Percentiles rank a stretch among this genome's conserved stretches.
phyloP scores from a whole-genome alignment of 2,329 filamentous ascomycete species.

The Hymenoscyphus scutula region DNA sequence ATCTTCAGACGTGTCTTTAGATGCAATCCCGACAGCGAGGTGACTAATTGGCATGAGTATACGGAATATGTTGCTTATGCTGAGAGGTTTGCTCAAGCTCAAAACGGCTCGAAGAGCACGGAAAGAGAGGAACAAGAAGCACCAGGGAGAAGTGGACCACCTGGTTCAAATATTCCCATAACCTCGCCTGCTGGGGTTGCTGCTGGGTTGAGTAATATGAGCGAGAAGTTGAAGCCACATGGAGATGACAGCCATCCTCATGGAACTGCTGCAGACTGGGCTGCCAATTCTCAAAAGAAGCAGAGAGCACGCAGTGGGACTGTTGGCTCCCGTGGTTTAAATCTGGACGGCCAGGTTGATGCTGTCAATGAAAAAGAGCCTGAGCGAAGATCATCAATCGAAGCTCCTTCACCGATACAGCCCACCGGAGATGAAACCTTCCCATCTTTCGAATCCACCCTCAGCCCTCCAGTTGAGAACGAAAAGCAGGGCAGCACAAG shows the following conservation, averaged over 20 bases:
- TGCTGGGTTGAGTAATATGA: slow-evolving; percentile 23
- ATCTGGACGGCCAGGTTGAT: slow-evolving; percentile 26
- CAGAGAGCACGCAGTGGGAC: slow-evolving; percentile 23
- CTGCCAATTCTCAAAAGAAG: slow-evolving; percentile 27
- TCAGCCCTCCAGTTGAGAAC: slow-evolving; percentile 23
- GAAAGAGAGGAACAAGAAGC: slow-evolving; percentile 35
- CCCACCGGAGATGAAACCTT: slow-evolving; percentile 46
- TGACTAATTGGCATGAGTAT: slow-evolving; percentile 90
- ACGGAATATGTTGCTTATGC: slow-evolving; percentile 58
- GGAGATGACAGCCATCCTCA: slow-evolving; percentile 24
- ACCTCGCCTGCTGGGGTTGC: slow-evolving; percentile 17
- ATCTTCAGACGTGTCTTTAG: slow-evolving; percentile 91
- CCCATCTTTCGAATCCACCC: slow-evolving; percentile 44
- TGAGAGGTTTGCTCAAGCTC: slow-evolving; percentile 62
- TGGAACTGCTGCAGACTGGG: slow-evolving; percentile 32
- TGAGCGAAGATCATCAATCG: slow-evolving; percentile 27
- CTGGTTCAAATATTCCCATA: slow-evolving; percentile 23
- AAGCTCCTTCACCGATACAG: slow-evolving; percentile 44
- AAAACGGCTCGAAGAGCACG: slow-evolving; percentile 37
- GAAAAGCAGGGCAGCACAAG: slow-evolving; percentile 42
- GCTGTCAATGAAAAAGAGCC: slow-evolving; percentile 29
- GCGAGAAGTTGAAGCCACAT: slow-evolving; percentile 29
- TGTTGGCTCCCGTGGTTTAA: slow-evolving; percentile 16
- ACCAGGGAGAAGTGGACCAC: slow-evolving; percentile 34
- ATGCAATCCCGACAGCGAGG: slow-evolving; percentile 95